phyloP scores from a whole-genome alignment of 176 grass and related monocot species.

The Cenchrus fungigraminus region DNA sequence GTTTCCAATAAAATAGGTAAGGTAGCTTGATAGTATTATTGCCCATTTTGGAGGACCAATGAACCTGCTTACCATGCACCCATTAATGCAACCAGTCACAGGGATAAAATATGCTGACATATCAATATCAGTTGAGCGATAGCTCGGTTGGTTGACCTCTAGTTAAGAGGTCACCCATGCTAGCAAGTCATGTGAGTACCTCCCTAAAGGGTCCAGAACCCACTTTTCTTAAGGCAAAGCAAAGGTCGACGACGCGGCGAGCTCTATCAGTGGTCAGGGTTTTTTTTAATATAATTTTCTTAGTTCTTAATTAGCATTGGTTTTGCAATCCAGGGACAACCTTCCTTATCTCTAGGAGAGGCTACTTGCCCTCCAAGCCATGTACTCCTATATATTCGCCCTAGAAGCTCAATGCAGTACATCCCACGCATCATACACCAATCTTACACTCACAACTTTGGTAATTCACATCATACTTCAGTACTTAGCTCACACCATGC shows the following conservation, averaged over 20 bases:
- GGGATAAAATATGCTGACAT: neutral
- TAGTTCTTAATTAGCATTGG: too few relatives aligned
- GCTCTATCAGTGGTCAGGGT: neutral
- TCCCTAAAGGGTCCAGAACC: neutral
- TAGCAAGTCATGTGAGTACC: neutral
- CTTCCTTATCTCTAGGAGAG: too few relatives aligned
- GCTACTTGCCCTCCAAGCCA: too few relatives aligned
- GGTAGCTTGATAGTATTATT: slow-evolving; percentile 18
- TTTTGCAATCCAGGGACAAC: too few relatives aligned
- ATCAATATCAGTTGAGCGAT: slow-evolving; percentile 11
- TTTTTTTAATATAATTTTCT: neutral
- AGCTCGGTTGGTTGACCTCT: neutral
- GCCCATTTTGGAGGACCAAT: neutral
- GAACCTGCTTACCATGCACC: neutral
- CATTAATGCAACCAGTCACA: slow-evolving; percentile 13
- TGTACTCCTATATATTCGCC: too few relatives aligned
- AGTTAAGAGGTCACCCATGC: neutral
- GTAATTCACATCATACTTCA: neutral
- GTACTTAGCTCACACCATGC: neutral
- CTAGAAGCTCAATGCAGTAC: too few relatives aligned
- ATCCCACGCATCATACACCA: too few relatives aligned
- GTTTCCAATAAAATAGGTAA: neutral
- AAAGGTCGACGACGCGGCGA: too few relatives aligned
- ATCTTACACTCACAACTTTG: neutral
- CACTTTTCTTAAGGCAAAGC: neutral